Evolutionary conservation across 1,139 yeast genomes (phyloP).

Genomic region (Protomyces inundatus): DNA sequence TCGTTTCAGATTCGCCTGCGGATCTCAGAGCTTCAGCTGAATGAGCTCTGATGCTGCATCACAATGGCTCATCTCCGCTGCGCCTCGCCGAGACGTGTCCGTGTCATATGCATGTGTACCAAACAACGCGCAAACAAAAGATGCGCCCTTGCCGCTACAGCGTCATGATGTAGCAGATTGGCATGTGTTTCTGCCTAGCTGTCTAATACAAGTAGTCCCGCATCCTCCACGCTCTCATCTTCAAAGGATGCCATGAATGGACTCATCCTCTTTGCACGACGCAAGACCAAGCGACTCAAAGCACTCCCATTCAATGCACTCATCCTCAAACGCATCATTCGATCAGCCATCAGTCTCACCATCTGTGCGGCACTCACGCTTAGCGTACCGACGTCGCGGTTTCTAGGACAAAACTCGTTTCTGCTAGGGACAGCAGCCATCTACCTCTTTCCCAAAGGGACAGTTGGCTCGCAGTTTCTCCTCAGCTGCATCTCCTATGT

Average conservation of each 20-base stretch:
- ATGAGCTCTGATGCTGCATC: too few relatives aligned
- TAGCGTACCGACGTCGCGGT: not conserved
- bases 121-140: too few relatives aligned
- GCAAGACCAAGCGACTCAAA: not conserved
- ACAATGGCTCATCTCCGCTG: too few relatives aligned
- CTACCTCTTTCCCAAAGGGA: conserved; percentile 3
- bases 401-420: conserved; percentile 2
- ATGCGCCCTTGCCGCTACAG: too few relatives aligned
- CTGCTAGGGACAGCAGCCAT: conserved; percentile 9
- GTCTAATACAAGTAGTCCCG: not conserved
- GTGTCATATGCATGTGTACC: too few relatives aligned
- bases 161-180: too few relatives aligned
- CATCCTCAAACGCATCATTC: conserved; percentile 4
- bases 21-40: too few relatives aligned
- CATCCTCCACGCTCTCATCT: not conserved
- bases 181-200: not conserved
- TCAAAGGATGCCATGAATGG: not conserved
- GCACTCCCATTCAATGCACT: not conserved
- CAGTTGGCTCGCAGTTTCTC: conserved; percentile 9
- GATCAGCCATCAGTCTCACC: not conserved
- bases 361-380: not conserved
- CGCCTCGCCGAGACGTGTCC: too few relatives aligned
- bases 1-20: too few relatives aligned
- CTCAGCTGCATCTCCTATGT: not conserved
- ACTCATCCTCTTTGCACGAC: not conserved